Evolutionary conservation across 495 filamentous ascomycete genomes (phyloP).

Genomic region (Tirmania nivea): DNA sequence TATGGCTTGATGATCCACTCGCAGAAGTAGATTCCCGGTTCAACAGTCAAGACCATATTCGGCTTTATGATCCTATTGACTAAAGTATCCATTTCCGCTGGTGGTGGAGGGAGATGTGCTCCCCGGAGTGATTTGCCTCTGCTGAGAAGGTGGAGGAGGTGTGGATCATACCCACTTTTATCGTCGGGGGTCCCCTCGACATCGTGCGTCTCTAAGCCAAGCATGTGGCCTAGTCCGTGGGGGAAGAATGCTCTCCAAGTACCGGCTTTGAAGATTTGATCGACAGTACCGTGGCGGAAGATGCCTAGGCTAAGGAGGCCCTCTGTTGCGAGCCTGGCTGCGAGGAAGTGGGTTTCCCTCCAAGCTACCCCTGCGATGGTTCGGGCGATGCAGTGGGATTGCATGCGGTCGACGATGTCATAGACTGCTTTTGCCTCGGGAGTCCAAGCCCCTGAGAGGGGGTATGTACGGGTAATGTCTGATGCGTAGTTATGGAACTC

Average conservation of each 20-base stretch:
- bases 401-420: conserved; percentile 58
- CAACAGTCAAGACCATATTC: conserved; percentile 66
- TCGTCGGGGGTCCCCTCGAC: conserved; percentile 31
- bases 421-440: conserved; percentile 49
- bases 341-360: conserved; percentile 44
- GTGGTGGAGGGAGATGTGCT: neutral
- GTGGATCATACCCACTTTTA: conserved; percentile 11
- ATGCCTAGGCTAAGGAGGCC: conserved; percentile 53
- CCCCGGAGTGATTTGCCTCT: neutral
- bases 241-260: conserved; percentile 69
- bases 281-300: conserved; percentile 30
- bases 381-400: conserved; percentile 47
- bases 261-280: conserved; percentile 45
- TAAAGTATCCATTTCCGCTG: neutral
- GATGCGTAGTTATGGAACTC: conserved; percentile 79
- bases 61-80: conserved; percentile 29
- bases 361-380: conserved; percentile 45
- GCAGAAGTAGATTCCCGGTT: conserved; percentile 70
- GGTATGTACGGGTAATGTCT: conserved; percentile 76
- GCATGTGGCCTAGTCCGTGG: conserved; percentile 73
- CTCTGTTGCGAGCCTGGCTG: conserved; percentile 46
- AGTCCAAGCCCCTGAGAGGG: conserved; percentile 42
- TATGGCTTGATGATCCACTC: conserved; percentile 36
- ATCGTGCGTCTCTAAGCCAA: conserved; percentile 83
- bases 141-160: conserved; percentile 18